A percentile compares a stretch with the other conserved stretches of the same genome.
Conservation (phyloP, 805 yeast genomes). For the Ogataea nakhonphanomensis region DNA sequence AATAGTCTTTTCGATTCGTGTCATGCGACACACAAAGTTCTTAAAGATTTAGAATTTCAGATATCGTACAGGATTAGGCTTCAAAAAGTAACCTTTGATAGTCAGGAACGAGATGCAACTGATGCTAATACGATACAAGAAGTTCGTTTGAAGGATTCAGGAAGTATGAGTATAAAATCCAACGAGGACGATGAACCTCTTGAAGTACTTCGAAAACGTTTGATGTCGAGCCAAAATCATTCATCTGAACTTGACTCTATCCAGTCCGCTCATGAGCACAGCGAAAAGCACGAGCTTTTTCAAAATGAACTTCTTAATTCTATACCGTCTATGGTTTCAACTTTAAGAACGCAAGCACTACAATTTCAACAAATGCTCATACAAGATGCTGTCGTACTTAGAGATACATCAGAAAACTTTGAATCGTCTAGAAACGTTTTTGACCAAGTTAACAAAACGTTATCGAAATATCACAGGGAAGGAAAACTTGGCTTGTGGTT, state of each 20-base stretch:
- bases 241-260: slow-evolving; percentile 29
- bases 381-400: slow-evolving; percentile 32
- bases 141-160: not conserved
- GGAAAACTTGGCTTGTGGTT: slow-evolving; percentile 34
- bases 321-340: slow-evolving; percentile 30
- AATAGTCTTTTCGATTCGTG: too few species aligned
- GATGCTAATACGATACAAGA: not conserved
- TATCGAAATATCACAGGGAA: slow-evolving; percentile 31
- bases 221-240: slow-evolving; percentile 21
- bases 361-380: slow-evolving; percentile 32
- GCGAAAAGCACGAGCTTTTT: slow-evolving; percentile 31
- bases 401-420: slow-evolving; percentile 33
- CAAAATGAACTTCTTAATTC: slow-evolving; percentile 33
- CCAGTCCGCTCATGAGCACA: slow-evolving; percentile 24
- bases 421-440: slow-evolving; percentile 31
- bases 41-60: too few species aligned
- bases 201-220: slow-evolving; percentile 27
- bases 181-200: slow-evolving; percentile 26
- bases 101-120: too few species aligned
- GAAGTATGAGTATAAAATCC: not conserved
- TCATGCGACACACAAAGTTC: too few species aligned
- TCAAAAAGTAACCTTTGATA: too few species aligned
- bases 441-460: slow-evolving; percentile 25
- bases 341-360: slow-evolving; percentile 30
- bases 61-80: too few species aligned